Evolutionary conservation across 2,329 filamentous ascomycete genomes (phyloP).

Genomic region (Microascus cirrosus): DNA sequence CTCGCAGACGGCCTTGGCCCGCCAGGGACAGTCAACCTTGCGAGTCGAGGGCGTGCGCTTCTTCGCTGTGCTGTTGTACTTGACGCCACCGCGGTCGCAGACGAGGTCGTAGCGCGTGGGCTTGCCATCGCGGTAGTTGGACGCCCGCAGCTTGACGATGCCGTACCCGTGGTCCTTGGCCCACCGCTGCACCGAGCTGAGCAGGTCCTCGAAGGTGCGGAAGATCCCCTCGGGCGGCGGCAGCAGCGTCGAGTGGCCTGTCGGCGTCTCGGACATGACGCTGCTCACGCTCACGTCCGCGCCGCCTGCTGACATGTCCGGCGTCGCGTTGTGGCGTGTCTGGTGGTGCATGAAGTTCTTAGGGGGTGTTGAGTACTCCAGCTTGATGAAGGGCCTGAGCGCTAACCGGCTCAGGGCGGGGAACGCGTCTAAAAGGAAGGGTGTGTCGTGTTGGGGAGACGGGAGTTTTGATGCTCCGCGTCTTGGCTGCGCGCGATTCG

Average conservation of each 20-base stretch:
- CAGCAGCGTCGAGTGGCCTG: slow-evolving; percentile 27
- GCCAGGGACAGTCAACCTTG: slow-evolving; percentile 53
- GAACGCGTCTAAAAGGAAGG: neutral
- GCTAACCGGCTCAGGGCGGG: slow-evolving; percentile 4
- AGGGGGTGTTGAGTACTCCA: slow-evolving; percentile 5
- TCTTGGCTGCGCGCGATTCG: neutral
- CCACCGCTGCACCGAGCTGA: slow-evolving; percentile 44
- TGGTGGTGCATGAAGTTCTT: slow-evolving; percentile 2
- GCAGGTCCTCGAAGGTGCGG: slow-evolving; percentile 45
- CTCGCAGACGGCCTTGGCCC: slow-evolving; percentile 52
- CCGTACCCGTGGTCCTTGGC: slow-evolving; percentile 53
- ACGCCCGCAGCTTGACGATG: slow-evolving; percentile 50
- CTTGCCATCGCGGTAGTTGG: slow-evolving; percentile 52
- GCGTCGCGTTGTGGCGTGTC: slow-evolving; percentile 6
- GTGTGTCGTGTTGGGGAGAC: neutral
- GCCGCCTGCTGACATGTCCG: slow-evolving; percentile 2
- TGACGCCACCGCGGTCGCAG: slow-evolving; percentile 52
- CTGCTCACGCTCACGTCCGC: neutral
- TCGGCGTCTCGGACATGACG: slow-evolving; percentile 30
- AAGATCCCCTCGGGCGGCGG: slow-evolving; percentile 51
- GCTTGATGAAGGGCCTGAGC: neutral
- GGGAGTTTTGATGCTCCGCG: neutral
- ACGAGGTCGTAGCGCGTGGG: slow-evolving; percentile 52
- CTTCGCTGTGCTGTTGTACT: slow-evolving; percentile 54
- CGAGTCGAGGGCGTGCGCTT: slow-evolving; percentile 53